Evolutionary conservation across 257 asterid species (phyloP).

Genomic region (Phtheirospermum japonicum): DNA sequence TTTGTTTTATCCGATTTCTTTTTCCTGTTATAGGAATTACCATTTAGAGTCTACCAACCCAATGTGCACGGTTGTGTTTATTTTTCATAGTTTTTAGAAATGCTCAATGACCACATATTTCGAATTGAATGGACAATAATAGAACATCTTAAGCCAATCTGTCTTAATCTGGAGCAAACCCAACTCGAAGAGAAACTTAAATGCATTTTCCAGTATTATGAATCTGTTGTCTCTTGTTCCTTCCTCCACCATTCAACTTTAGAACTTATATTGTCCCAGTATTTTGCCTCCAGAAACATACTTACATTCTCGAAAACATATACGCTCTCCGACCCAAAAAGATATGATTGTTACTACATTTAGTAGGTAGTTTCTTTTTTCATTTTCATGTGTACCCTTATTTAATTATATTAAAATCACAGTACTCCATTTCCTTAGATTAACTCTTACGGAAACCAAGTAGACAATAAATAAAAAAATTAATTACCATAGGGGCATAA

Average conservation of each 20-base stretch:
- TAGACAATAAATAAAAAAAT: too few species aligned
- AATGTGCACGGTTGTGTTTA: background rate
- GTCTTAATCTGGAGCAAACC: slow-evolving; percentile 6
- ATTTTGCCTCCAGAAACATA: slow-evolving; percentile 9
- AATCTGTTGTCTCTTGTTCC: background rate
- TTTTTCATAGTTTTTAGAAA: slow-evolving; percentile 5
- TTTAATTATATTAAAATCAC: too few species aligned
- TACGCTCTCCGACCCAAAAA: too few species aligned
- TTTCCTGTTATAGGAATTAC: background rate
- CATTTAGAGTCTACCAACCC: background rate
- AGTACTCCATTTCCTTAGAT: too few species aligned
- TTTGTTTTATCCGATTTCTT: background rate
- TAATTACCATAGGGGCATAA: too few species aligned
- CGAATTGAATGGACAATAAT: background rate
- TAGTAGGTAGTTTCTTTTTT: too few species aligned
- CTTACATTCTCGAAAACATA: background rate
- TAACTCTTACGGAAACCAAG: too few species aligned
- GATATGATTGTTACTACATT: too few species aligned
- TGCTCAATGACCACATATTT: slow-evolving; percentile 1
- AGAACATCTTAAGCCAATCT: slow-evolving; percentile 15
- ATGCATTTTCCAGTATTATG: background rate
- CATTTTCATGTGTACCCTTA: too few species aligned
- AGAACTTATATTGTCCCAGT: background rate
- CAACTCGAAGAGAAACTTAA: background rate
- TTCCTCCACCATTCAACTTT: too few species aligned